Base-by-base conservation (phyloP, 2,329 filamentous ascomycete species). In the Ustulina deusta region DNA sequence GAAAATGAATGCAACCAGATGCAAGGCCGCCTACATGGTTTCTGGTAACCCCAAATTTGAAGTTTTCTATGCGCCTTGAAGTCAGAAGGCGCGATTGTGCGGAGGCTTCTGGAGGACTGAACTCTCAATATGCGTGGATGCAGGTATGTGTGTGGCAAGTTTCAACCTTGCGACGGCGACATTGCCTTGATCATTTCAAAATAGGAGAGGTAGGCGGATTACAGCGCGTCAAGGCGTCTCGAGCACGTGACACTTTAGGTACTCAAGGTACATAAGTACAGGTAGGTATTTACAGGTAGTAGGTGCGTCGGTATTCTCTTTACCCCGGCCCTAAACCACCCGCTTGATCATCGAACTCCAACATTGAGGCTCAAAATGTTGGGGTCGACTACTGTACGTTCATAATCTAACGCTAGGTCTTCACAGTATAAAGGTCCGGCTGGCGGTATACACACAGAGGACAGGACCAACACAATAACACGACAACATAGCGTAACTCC, bases 331-430 rank as follows among this genome's bases (percentile, higher is more conserved):
- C 32, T 5, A 65, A 55, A 57, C 36, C 32, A n/a, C 54, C 59
- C 38, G 7, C 54, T 54, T 61, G 32, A 54, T 40, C 56, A n/a
- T 7, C 22, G 17, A 61, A 40, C 49, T 52, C 61, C 34, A 61
- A 44, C 29, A 59, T 65, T n/a, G 66, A 68, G 66, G 66, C 66
- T 65, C 52, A 65, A 68, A 65, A 54, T 54, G 46, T 65, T 49
- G 62, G 57, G 66, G 52, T 55, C 6, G 44, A 61, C 44, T 55
- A 49, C 62, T 22, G 48, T 48, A 25, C 10, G 7, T 17, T 38
- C 11, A n/a, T 29, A 46, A 11, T 25, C 46, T 49, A 49, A 52
- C 17, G 46, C 38, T 38, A 25, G n/a, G n/a, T 4, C 10, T 49
- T 49, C 13, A 29, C 13, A 29, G 13, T 36, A 34, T 13, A 1